Conservation (phyloP, 495 filamentous ascomycete species). For the Cercophora sp. region DNA sequence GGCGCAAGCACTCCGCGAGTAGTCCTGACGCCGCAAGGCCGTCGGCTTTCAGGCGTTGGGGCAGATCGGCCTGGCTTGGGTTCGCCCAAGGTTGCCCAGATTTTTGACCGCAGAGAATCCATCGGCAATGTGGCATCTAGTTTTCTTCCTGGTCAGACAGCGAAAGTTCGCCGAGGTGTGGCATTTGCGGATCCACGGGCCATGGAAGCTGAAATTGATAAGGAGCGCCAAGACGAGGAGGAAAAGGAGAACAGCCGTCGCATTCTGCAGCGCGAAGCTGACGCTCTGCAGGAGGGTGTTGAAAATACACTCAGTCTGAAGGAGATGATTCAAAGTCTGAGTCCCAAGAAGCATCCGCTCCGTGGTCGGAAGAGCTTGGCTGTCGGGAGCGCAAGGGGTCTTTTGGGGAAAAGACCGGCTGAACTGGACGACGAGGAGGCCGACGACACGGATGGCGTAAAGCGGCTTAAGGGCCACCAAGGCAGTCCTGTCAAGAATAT, state of each 20-base stretch:
- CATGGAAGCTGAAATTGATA: slow-evolving; percentile 66
- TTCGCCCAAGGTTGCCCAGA: slow-evolving; percentile 68
- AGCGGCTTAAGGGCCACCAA: slow-evolving; percentile 65
- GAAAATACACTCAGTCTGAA: slow-evolving; percentile 63
- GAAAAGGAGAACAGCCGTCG: slow-evolving; percentile 56
- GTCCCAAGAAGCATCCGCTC: slow-evolving; percentile 67
- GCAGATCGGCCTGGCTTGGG: slow-evolving; percentile 72
- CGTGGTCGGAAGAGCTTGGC: slow-evolving; percentile 72
- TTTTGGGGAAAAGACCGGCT: slow-evolving; percentile 69
- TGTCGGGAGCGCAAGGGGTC: slow-evolving; percentile 67
- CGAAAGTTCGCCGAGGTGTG: slow-evolving; percentile 40
- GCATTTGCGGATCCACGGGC: slow-evolving; percentile 63
- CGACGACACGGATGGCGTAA: slow-evolving; percentile 59
- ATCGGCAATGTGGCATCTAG: slow-evolving; percentile 61
- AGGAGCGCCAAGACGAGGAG: slow-evolving; percentile 61
- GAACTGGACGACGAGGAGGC: slow-evolving; percentile 71
- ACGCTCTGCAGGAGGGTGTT: slow-evolving; percentile 46
- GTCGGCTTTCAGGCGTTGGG: slow-evolving; percentile 68
- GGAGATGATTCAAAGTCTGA: slow-evolving; percentile 73
- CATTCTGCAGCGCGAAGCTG: slow-evolving; percentile 47
- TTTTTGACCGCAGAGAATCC: slow-evolving; percentile 68
- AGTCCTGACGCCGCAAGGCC: slow-evolving; percentile 58
- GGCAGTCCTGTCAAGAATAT: slow-evolving; percentile 76
- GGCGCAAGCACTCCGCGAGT: slow-evolving; percentile 60
- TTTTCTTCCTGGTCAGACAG: slow-evolving; percentile 51